phyloP scores from a whole-genome alignment of 192 early-diverging fungal genomes.

The Martensiomyces pterosporus region DNA sequence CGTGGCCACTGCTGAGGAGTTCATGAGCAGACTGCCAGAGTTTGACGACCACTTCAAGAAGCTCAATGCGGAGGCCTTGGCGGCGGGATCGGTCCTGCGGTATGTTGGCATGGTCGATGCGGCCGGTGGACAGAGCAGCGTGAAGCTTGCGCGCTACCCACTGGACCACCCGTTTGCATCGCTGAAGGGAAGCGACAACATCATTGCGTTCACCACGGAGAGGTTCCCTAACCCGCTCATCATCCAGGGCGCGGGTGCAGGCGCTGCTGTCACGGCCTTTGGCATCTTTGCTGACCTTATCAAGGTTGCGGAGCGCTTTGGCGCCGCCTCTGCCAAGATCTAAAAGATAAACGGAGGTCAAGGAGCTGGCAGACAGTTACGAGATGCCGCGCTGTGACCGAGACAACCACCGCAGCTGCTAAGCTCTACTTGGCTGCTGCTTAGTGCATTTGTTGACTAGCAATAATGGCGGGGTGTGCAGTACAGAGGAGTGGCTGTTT shows the following conservation, averaged over 20 bases:
- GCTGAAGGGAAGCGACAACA: conserved; percentile 97
- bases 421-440: no score
- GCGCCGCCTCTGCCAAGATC: conserved; percentile 10
- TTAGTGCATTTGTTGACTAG: no score
- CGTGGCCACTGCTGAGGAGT: conserved; percentile 70
- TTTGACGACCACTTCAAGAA: conserved; percentile 82
- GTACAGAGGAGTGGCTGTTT: no score
- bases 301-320: conserved; percentile 72
- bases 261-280: conserved; percentile 95
- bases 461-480: no score
- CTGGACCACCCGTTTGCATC: conserved; percentile 91
- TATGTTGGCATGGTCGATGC: conserved; percentile 91
- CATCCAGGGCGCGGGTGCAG: conserved; percentile 94
- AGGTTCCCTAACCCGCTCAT: conserved; percentile 93
- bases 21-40: conserved; percentile 78
- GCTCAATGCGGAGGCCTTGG: conserved; percentile 74
- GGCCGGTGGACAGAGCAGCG: conserved; percentile 59
- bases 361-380: no score
- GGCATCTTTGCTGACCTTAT: conserved; percentile 94
- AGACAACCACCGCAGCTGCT: no score
- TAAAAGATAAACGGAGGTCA: no score
- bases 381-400: no score
- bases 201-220: conserved; percentile 93
- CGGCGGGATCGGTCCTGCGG: conserved; percentile 75
- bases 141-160: conserved; percentile 76